Evolutionary conservation across 768 basidiomycete species (phyloP).

Genomic region (Boletus fagicola): DNA sequence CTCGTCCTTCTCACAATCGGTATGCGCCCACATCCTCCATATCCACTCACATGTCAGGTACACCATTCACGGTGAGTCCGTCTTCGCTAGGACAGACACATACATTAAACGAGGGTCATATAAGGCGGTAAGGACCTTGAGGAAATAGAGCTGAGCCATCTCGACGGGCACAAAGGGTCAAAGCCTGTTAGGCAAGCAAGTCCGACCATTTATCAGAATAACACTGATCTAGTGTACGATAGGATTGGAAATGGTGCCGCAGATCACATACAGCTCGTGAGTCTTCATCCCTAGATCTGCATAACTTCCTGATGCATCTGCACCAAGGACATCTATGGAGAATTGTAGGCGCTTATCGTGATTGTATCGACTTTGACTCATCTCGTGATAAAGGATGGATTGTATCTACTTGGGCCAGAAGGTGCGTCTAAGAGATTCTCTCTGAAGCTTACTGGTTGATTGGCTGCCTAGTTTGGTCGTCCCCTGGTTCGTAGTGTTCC

Average conservation of each 20-base stretch:
- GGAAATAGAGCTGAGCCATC: constrained; percentile 79
- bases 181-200: constrained; percentile 63
- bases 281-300: constrained; percentile 11
- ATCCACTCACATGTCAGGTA: constrained; percentile 41
- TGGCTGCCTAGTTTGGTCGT: constrained; percentile 60
- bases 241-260: constrained; percentile 96
- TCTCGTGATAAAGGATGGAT: constrained; percentile 62
- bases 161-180: constrained; percentile 86
- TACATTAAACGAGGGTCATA: background rate
- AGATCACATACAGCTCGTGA: constrained; percentile 84
- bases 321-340: constrained; percentile 90
- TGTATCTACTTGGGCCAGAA: constrained; percentile 97
- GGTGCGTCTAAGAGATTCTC: constrained; percentile 38
- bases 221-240: constrained; percentile 2
- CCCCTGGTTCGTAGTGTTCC: constrained; percentile 54
- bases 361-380: background rate
- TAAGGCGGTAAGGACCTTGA: constrained; percentile 74
- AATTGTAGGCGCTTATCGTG: constrained; percentile 50
- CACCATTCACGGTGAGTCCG: constrained; percentile 75
- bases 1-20: background rate
- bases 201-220: background rate
- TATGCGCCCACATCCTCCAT: background rate
- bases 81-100: background rate
- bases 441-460: constrained; percentile 5
- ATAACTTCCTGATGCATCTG: background rate